Percentiles rank a stretch among this genome's conserved stretches.
phyloP scores from a whole-genome alignment of 192 early-diverging fungal species.

The Podila horticola region DNA sequence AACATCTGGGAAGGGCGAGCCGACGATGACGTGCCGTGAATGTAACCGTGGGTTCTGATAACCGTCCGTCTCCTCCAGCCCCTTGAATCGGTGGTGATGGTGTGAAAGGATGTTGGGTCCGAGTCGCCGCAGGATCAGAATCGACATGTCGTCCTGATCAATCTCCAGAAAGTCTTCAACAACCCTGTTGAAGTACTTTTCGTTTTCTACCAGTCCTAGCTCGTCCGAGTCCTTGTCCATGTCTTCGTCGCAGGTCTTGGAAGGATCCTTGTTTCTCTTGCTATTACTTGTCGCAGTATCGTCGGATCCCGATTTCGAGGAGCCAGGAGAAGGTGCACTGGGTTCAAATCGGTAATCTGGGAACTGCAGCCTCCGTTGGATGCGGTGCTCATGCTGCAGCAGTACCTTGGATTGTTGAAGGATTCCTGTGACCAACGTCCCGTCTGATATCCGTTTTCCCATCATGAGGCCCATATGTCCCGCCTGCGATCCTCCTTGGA shows the following conservation, averaged over 20 bases:
- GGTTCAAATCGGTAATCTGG: conserved; percentile 14
- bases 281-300: neutral
- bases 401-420: conserved; percentile 26
- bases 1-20: conserved; percentile 28
- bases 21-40: neutral
- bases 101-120: conserved; percentile 39
- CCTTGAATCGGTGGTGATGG: conserved; percentile 17
- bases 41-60: conserved; percentile 10
- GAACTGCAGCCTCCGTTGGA: conserved; percentile 23
- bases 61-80: conserved; percentile 29
- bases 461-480: conserved; percentile 49
- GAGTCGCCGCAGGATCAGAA: conserved; percentile 31
- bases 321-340: neutral
- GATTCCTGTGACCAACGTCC: conserved; percentile 31
- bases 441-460: conserved; percentile 40
- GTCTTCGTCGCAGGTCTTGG: neutral
- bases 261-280: neutral
- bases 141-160: conserved; percentile 22
- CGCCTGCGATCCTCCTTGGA: conserved; percentile 40
- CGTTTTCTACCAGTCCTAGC: conserved; percentile 21
- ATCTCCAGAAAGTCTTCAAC: conserved; percentile 47
- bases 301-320: neutral
- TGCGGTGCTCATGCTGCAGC: conserved; percentile 44
- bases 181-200: conserved; percentile 42
- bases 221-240: neutral